Percentiles rank a stretch among this genome's conserved stretches.
phyloP scores from a whole-genome alignment of 2,329 filamentous ascomycete species.

The Alternaria sp. region DNA sequence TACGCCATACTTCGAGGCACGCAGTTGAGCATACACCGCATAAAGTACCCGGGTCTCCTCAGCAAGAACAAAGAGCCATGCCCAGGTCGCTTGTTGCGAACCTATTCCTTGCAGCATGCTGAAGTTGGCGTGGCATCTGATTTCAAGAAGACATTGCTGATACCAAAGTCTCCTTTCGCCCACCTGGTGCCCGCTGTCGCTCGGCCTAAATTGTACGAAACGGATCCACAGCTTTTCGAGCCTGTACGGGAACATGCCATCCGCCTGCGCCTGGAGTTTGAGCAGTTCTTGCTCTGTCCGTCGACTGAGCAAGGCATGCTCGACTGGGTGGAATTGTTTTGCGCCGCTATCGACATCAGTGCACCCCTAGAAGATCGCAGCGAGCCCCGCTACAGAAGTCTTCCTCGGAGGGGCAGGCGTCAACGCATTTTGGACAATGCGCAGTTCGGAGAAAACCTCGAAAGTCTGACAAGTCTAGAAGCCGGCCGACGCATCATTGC shows the following conservation, averaged over 20 bases:
- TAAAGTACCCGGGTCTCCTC: constrained; percentile 60
- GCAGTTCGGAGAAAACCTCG: constrained; percentile 40
- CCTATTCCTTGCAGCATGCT: constrained; percentile 76
- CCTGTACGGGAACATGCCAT: constrained; percentile 65
- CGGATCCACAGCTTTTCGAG: constrained; percentile 56
- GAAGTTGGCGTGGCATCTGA: constrained; percentile 77
- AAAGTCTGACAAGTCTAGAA: constrained; percentile 37
- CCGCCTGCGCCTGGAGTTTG: constrained; percentile 73
- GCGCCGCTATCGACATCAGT: constrained; percentile 76
- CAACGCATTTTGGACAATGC: constrained; percentile 45
- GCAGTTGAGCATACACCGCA: constrained; percentile 68
- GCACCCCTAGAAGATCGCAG: constrained; percentile 72
- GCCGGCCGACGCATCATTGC: constrained; percentile 51
- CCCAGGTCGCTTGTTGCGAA: constrained; percentile 65
- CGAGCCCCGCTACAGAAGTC: constrained; percentile 54
- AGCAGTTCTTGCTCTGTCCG: constrained; percentile 75
- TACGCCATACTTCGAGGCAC: constrained; percentile 72
- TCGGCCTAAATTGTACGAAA: constrained; percentile 50
- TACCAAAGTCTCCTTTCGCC: constrained; percentile 54
- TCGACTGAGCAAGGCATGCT: constrained; percentile 69
- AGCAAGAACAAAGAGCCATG: constrained; percentile 58
- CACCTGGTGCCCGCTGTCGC: constrained; percentile 52
- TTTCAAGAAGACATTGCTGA: constrained; percentile 64
- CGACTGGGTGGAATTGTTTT: constrained; percentile 69
- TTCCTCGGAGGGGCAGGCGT: constrained; percentile 52